Percentiles rank a stretch among this genome's conserved stretches.
Evolutionary conservation across 2,329 filamentous ascomycete species (phyloP).

Genomic region (Ambrosiella beaveri): DNA sequence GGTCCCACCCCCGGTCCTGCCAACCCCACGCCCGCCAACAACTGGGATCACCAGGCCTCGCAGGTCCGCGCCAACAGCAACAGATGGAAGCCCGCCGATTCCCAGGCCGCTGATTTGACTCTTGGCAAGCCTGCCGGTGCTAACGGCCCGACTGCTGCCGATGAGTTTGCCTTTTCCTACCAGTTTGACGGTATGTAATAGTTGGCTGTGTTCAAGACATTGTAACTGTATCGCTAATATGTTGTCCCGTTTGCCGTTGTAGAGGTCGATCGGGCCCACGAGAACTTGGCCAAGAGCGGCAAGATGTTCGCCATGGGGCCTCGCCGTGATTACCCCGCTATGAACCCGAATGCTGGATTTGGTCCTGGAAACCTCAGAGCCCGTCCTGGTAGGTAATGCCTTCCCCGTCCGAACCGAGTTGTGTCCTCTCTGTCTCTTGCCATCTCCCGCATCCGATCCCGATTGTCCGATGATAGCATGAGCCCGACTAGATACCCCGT

Average conservation of each 20-base stretch:
- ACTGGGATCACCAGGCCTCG: conserved; percentile 30
- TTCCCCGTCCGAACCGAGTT: conserved; percentile 6
- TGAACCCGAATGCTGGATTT: conserved; percentile 33
- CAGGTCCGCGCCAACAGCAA: conserved; percentile 22
- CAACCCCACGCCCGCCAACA: conserved; percentile 19
- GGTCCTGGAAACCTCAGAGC: conserved; percentile 16
- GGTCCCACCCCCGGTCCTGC: background rate
- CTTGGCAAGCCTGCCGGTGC: conserved; percentile 35
- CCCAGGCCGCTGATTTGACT: conserved; percentile 1
- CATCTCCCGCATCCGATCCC: too few species aligned
- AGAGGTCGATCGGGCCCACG: conserved; percentile 93
- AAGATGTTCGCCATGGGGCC: conserved; percentile 63
- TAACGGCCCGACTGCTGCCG: conserved; percentile 55
- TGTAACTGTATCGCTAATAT: background rate
- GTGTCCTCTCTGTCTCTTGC: background rate
- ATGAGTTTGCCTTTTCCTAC: conserved; percentile 67
- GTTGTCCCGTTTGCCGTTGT: background rate
- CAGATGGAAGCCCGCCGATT: conserved; percentile 8
- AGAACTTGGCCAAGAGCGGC: conserved; percentile 91
- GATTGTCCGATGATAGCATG: too few species aligned
- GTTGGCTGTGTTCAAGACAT: background rate
- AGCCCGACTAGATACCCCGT: too few species aligned
- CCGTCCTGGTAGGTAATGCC: conserved; percentile 18
- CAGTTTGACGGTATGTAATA: conserved; percentile 70
- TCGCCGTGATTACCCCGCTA: conserved; percentile 62